Base-by-base conservation (phyloP, 192 early-diverging fungal species). In the Geranomyces variabilis region DNA sequence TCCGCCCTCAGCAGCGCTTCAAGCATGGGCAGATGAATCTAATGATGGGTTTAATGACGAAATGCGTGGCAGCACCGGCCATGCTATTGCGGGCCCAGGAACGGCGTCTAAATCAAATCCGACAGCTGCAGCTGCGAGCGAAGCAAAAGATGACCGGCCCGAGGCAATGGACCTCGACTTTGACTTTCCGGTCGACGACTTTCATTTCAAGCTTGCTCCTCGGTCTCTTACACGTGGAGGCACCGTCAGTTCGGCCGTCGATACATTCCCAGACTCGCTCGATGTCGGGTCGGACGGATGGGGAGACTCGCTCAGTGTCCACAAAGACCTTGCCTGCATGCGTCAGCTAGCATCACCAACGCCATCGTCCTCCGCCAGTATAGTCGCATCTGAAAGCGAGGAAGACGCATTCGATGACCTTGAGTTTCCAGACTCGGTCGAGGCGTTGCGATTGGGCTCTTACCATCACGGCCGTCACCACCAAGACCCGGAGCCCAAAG, bases 371-470 rank as follows among this genome's bases (percentile, higher is more conserved):
- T 67, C 67, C 26, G 66, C 80, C 30, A 77, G 75, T 49, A 69
- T 77, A 0, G 60, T 79, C 51, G 81, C 81, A 19, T 78, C 76
- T 13, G 81, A 83, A 30, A 79, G 71, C n/a, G 81, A 80, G 22
- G 78, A 80, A 6, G 81, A 83, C 33, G 71, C 49, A 17, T 83
- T 75, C 61, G 81, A 75, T 24, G 81, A 83, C 53, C 63, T 83
- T 22, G 71, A 73, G n/a, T 77, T 81, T 49, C 80, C 77, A 7
- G 58, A 59, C 17, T 17, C 46, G 36, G n/a, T 46, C 24, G 33
- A 64, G n/a, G 46, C 46, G 10, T 17, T 30, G 46, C 24, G 70
- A 0, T 15, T 66, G 49, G 63, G 75, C 41, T 34, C 47, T 13
- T 46, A 67, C 24, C 62, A 46, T 21, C 63, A 64, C 41, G 43